Evolutionary conservation across 371 early-diverging fungal species (phyloP).

Genomic region (Apophysomyces trapeziformis): DNA sequence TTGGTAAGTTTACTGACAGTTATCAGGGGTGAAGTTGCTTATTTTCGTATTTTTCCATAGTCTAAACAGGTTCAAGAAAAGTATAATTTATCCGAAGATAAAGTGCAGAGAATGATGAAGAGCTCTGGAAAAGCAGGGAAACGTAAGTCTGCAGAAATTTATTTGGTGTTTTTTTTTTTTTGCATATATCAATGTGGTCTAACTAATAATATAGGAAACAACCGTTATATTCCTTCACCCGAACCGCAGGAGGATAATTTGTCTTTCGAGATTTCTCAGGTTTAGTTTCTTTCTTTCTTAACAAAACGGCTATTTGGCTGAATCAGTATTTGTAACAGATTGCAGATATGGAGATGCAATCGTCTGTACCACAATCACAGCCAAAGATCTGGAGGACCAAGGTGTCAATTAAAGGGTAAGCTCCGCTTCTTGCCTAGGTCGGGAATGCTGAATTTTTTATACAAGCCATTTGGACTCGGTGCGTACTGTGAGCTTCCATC

Average conservation of each 20-base stretch:
- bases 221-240: constrained; percentile 22
- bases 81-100: constrained; percentile 65
- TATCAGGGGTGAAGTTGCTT: background rate
- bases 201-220: constrained; percentile 14
- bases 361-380: constrained; percentile 20
- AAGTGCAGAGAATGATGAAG: constrained; percentile 58
- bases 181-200: background rate
- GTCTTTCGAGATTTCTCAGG: constrained; percentile 44
- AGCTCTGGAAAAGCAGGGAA: constrained; percentile 47
- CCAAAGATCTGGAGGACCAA: constrained; percentile 66
- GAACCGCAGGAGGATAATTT: constrained; percentile 38
- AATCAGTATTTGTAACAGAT: constrained; percentile 17
- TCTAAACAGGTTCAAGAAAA: constrained; percentile 63
- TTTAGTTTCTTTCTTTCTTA: constrained; percentile 29
- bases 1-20: constrained; percentile 2
- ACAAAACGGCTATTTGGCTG: background rate
- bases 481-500: constrained; percentile 73
- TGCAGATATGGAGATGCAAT: constrained; percentile 29
- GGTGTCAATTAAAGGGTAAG: constrained; percentile 64
- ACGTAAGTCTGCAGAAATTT: constrained; percentile 17
- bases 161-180: constrained; percentile 11
- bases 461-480: constrained; percentile 83
- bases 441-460: background rate
- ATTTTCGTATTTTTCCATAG: constrained; percentile 23
- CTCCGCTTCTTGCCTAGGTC: background rate